Percentiles rank a stretch among this genome's conserved stretches.
These are phyloP conservation scores for Sugiyamaella lignohabitans DNA, from an alignment of 805 yeast genomes.

Conservation along the genomic window DNA sequence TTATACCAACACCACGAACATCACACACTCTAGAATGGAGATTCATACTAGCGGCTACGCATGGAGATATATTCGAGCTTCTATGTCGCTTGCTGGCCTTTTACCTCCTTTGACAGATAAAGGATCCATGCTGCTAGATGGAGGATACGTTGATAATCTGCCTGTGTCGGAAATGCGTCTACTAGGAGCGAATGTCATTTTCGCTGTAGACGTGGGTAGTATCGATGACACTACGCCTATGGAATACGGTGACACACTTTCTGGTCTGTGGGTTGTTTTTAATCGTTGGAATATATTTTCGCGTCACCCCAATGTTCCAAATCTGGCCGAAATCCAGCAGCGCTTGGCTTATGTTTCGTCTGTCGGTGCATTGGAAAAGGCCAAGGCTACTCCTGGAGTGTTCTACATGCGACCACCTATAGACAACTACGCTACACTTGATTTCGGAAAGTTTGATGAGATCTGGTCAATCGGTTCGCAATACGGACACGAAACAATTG, in stretches of 20 bases:
- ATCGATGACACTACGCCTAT: constrained; percentile 86
- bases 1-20: constrained; percentile 88
- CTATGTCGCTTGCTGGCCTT: constrained; percentile 93
- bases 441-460: constrained; percentile 87
- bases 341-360: constrained; percentile 91
- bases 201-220: constrained; percentile 96
- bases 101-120: constrained; percentile 78
- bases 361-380: constrained; percentile 84
- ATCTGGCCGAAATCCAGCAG: constrained; percentile 90
- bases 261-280: constrained; percentile 85
- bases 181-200: constrained; percentile 71
- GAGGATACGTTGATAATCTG: constrained; percentile 90
- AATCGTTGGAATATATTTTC: constrained; percentile 83
- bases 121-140: constrained; percentile 91
- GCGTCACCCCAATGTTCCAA: constrained; percentile 79
- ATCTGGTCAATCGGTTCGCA: constrained; percentile 73
- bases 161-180: constrained; percentile 90
- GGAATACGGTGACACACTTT: constrained; percentile 86
- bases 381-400: constrained; percentile 79
- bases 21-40: constrained; percentile 93
- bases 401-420: constrained; percentile 89
- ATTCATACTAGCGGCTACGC: constrained; percentile 87
- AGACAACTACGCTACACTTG: constrained; percentile 84
- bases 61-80: constrained; percentile 92
- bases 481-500: constrained; percentile 58